Base-by-base conservation (phyloP, 2,329 filamentous ascomycete genomes). In the Mycosphaerella arachidis region DNA sequence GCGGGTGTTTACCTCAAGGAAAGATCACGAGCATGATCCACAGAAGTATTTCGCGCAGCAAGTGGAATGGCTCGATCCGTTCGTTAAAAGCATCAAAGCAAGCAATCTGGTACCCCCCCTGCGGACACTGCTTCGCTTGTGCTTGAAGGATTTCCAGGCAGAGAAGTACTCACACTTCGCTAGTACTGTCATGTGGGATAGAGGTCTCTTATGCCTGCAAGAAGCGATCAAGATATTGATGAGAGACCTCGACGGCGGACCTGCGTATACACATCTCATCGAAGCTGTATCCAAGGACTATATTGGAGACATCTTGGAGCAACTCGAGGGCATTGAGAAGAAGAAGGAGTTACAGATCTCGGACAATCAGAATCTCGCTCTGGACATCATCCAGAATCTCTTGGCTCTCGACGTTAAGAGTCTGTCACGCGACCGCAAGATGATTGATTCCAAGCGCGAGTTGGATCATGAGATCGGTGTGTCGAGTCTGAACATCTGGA, bases 101-200 rank as follows among this genome's bases (percentile, higher is more conserved):
- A 84, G 87, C 58, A 90, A 91, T 68, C 85, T 91, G 60, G 86
- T 89, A 18, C 88, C 92, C 66, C 88, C 90, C 7, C 92, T 91
- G 72, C 86, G 91, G 62, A 85, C 88, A n/a, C 78, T 97, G 46
- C 82, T 91, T 43, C 83, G 88, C 63, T 86, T 91, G 56, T 82
- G 96, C 9, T 84, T 97, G 46, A 82, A 85, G 57, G 83, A 82
- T 6, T 81, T 88, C 24, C 85, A 84, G 61, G 81, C 84, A 35
- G 71, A 78, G 1, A 74, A 71, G 12, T 84, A 85, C 56, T 82
- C 86, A 0, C 77, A 81, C 33, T 78, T 82, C 53, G 85, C 86
- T 6, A 81, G 84, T 66, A 79, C 82, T 1, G 83, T 84, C 20
- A 88, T 87, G 66, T 86, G 84, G 63, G 80, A 83, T 53, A 84